A percentile compares a stretch with the other conserved stretches of the same genome.
Conservation (phyloP, 257 asterid species). For the Petrea volubilis region DNA sequence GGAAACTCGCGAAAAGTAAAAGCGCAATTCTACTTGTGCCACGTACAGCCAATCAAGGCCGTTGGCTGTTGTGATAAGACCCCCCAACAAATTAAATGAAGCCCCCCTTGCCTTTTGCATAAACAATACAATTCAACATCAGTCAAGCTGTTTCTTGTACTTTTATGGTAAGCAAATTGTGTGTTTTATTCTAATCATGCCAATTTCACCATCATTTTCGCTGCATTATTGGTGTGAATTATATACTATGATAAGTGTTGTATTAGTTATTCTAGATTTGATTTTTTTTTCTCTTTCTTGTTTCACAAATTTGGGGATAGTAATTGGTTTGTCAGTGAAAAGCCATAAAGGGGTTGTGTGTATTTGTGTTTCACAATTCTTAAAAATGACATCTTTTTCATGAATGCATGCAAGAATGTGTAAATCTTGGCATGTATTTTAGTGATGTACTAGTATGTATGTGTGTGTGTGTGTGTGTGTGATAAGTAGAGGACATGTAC, state of each 20-base stretch:
- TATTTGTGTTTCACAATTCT: constrained; percentile 1
- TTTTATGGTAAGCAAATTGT: background rate
- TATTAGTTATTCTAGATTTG: constrained; percentile 2
- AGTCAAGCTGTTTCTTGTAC: constrained; percentile 26
- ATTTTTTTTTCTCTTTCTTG: background rate
- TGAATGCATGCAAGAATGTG: background rate
- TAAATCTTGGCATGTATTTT: constrained; percentile 15
- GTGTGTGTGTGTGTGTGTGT: no score
- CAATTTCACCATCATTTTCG: constrained; percentile 16
- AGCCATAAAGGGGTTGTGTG: constrained; percentile 7
- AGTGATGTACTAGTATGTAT: constrained; percentile 1
- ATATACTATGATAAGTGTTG: constrained; percentile 18
- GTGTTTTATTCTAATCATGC: background rate
- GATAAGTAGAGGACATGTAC: constrained; percentile 24
- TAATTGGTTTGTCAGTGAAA: constrained; percentile 22
- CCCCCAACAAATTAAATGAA: constrained; percentile 7
- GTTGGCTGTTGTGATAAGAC: constrained; percentile 34
- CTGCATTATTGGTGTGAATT: constrained; percentile 25
- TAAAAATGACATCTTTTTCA: background rate
- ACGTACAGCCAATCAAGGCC: constrained; percentile 41
- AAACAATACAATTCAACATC: background rate
- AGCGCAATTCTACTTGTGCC: constrained; percentile 27
- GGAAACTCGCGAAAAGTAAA: no score
- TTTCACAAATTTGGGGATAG: background rate
- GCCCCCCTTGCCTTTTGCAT: constrained; percentile 7